Base-by-base conservation (phyloP, 2,329 filamentous ascomycete genomes). In the Trichophyton simii region DNA sequence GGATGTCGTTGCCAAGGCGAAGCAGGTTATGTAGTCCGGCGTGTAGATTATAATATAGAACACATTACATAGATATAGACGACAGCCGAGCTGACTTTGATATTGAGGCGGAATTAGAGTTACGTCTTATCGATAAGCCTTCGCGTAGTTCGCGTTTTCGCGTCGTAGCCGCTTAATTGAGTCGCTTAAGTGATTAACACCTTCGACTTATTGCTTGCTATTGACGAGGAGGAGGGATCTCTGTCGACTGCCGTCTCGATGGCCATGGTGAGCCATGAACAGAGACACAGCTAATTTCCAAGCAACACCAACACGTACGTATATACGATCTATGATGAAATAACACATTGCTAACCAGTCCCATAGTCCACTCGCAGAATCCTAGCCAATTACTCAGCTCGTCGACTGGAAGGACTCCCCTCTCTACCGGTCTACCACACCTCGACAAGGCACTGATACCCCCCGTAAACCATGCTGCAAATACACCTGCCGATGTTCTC, bases 381-480 rank as follows among this genome's bases (percentile, higher is more conserved):
- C 36, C 54, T 13, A 41, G 46, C 34, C 25, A 57, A 20, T 22
- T 11, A 34, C 25, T 38, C 60, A 20, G 25, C 60, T 28, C 31
- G n/a, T 42, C 41, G 15, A 31, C 13, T 18, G 13, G 15, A 11
- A 38, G 57, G n/a, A 41, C 13, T 4, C 34, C 77, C 61, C 73
- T 88, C 22, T 76, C 82, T 1, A 87, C 84, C 0, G 79, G 83
- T 2, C 69, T 88, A 4, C 68, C 70, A 22, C 70, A 71, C 4
- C 76, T 88, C 7, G 84, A 88, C 58, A 59, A 52, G 13, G 65
- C 65, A 5, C 50, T 66, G 34, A 55, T 58, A 31, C 41, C 60
- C 20, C 59, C 59, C 22, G 8, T 8, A n/a, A 31, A 52, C 5
- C 54, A 36, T 28, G n/a, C 18, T 31, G 11, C 54, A 13, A 57